phyloP scores from a whole-genome alignment of 495 filamentous ascomycete species.

The Oidiodendron maius region DNA sequence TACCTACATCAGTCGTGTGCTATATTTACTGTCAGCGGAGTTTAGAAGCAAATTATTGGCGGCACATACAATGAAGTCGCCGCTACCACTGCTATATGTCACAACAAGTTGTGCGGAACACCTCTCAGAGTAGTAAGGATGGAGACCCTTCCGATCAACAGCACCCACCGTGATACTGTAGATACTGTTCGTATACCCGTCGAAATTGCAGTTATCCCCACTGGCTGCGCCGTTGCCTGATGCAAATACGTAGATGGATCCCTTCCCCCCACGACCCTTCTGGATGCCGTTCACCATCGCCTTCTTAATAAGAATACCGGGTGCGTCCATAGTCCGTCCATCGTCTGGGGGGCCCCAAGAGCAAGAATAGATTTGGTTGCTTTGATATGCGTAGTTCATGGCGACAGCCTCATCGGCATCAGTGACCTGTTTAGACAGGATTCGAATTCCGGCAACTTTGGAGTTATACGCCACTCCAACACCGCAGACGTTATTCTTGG shows the following conservation, averaged over 20 bases:
- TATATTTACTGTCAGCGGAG: slow-evolving; percentile 22
- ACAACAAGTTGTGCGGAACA: slow-evolving; percentile 95
- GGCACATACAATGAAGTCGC: slow-evolving; percentile 64
- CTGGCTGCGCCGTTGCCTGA: slow-evolving; percentile 86
- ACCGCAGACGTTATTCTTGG: slow-evolving; percentile 88
- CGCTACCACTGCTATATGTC: slow-evolving; percentile 88
- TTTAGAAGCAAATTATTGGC: not conserved
- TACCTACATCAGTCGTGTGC: slow-evolving; percentile 93
- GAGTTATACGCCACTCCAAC: slow-evolving; percentile 92
- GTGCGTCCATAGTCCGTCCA: slow-evolving; percentile 87
- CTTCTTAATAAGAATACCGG: slow-evolving; percentile 77
- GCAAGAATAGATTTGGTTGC: slow-evolving; percentile 97
- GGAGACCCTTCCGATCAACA: slow-evolving; percentile 75
- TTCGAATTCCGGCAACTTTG: slow-evolving; percentile 83
- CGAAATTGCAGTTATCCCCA: slow-evolving; percentile 98
- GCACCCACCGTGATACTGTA: slow-evolving; percentile 97
- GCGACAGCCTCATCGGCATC: slow-evolving; percentile 89
- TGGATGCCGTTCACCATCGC: slow-evolving; percentile 92
- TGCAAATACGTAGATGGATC: slow-evolving; percentile 96
- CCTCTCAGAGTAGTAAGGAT: slow-evolving; percentile 91
- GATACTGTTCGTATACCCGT: slow-evolving; percentile 98
- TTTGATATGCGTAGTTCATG: slow-evolving; percentile 84
- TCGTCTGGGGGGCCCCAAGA: slow-evolving; percentile 97
- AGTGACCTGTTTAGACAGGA: slow-evolving; percentile 81
- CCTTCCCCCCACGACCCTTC: slow-evolving; percentile 72